Evolutionary conservation across 495 filamentous ascomycete species (phyloP), one percentile per base, ranked within the genome.

Genomic region (Daldinia grandis): DNA sequence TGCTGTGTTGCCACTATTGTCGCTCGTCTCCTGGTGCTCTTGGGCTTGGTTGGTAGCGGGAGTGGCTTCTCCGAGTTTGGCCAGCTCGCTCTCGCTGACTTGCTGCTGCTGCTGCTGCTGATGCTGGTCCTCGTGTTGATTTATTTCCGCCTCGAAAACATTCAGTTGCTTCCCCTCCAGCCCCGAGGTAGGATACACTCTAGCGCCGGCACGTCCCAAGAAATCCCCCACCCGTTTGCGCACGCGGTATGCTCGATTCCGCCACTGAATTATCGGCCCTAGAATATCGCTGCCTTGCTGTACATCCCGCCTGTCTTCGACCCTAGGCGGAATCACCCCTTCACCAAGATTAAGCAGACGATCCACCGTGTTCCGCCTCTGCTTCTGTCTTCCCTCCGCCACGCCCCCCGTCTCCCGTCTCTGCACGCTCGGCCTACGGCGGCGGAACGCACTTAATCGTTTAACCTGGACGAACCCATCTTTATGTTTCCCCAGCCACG

Each of bases 401-500:
- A 9, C 17, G 6, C 40, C 19, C 40, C 40, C 10, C n/a, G 17
- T 6, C 40, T 4, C 19, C 2, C 3, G 17, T 2, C 8, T 24
- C 19, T 14, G 33, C 4, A 21, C 8, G 9, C 5, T 47, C 42
- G 19, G 3, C 42, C 7, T 21, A 21, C 5, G 8, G 17, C 19
- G 42, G 5, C n/a, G 19, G 14, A 4, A 0, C 17, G 42, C 19
- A 3, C 17, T 4, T 2, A 19, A 47, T 10, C 42, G 42, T 9
- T 9, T 47, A 10, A 12, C 44, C n/a, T 50, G n/a, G 7, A 53
- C 5, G 10, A 66, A 53, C 8, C 31, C 2, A 14, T 53, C 55
- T 9, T 31, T 40, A 24, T 53, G 24, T 4, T 50, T 35, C 44
- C 30, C 44, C 4, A 66, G 44, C 55, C 55, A 64, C 30, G 42